Evolutionary conservation across 2,329 filamentous ascomycete genomes (phyloP), one percentile per base, ranked within the genome.

Genomic region (Arthrocladium fulminans): DNA sequence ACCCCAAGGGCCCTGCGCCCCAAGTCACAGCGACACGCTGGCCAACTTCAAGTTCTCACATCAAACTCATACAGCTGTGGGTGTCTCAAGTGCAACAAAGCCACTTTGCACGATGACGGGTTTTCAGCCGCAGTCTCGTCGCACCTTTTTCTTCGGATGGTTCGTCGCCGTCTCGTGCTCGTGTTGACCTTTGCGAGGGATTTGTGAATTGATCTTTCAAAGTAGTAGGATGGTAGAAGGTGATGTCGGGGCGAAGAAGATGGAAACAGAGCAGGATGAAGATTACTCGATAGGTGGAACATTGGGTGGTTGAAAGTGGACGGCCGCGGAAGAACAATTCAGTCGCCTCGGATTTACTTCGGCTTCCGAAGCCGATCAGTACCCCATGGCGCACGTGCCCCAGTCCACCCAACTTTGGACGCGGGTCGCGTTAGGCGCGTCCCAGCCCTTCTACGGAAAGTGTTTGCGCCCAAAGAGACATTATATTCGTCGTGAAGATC

Each of bases 361-460:
- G 4, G 32, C 4, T 17, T 12, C n/a, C 3, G 3, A 13, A 19
- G 10, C 5, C 9, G 8, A 13, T n/a, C 10, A 54, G 59, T 52
- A 53, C 62, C 55, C 39, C 59, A 52, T 50, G 7, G 5, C 13
- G 6, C n/a, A n/a, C n/a, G n/a, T n/a, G n/a, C n/a, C n/a, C n/a
- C n/a, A n/a, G n/a, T n/a, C n/a, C n/a, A n/a, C n/a, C n/a, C n/a
- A n/a, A 35, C 13, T 35, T 35, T 35, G n/a, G n/a, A 35, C 32
- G 32, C 32, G 32, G n/a, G 32, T 35, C 32, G 32, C 32, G 32
- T 35, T 15, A 7, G 32, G 32, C 32, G 17, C 32, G 32, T 35
- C 32, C 32, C 5, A 15, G 32, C n/a, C 17, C n/a, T n/a, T n/a
- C n/a, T n/a, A n/a, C n/a, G n/a, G n/a, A n/a, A n/a, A n/a, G n/a